Base-by-base conservation (phyloP, 768 basidiomycete species). In the Myochromella boudieri region DNA sequence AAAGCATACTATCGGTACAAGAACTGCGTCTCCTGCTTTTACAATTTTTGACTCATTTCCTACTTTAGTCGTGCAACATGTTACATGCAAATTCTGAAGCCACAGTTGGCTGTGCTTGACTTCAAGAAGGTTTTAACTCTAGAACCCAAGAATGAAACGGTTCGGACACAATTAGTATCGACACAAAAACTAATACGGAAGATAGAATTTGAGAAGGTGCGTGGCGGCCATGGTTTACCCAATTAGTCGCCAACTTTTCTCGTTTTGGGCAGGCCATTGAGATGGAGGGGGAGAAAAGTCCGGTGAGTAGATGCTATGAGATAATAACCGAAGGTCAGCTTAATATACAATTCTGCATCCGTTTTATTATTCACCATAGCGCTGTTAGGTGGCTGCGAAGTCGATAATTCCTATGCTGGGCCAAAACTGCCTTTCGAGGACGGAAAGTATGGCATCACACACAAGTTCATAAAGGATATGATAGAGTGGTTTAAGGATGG, bases 201-300 rank as follows among this genome's bases (percentile, higher is more conserved):
- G 61, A 87, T 91, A 52, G 91, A 93, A 58, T 95, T 95, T 56
- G 93, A 97, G 66, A 95, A 94, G 78, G 91, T 85, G n/a, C n/a
- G n/a, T n/a, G n/a, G n/a, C 12, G 60, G 46, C 11, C 21, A 15
- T 34, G 10, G 10, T 39, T 8, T 29, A 22, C 45, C 7, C 24
- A 25, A 21, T 15, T 37, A 6, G 5, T 34, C 20, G 20, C 32
- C n/a, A n/a, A n/a, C n/a, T n/a, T n/a, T n/a, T 14, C 18, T 56
- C 15, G 9, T 29, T 22, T 47, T 14, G 53, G 33, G 21, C 52
- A 91, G 89, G 94, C 94, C 14, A 99, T 99, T 51, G 90, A 93
- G 59, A 72, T 88, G 46, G 94, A 94, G 63, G 95, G 91, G 45
- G 92, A 94, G 61, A 86, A 91, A 61, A 78, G 76, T 41, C 76